Conservation (phyloP, 805 yeast genomes). For the Wickerhamomyces silvicola region DNA sequence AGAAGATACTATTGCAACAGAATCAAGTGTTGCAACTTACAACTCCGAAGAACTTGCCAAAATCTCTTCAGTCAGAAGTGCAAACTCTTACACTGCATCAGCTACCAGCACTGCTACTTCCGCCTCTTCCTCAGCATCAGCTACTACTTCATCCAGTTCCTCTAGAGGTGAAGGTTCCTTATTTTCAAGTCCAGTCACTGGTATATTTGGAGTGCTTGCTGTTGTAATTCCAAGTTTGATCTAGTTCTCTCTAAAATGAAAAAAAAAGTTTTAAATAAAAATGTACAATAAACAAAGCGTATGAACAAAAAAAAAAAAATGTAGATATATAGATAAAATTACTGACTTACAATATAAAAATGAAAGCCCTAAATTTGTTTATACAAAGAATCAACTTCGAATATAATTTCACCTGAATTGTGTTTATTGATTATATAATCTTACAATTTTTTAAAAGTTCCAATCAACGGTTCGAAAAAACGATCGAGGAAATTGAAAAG, state of each 20-base stretch:
- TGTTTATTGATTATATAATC: too few relatives aligned
- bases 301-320: too few relatives aligned
- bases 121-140: constrained; percentile 8
- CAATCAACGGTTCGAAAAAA: too few relatives aligned
- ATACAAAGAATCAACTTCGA: too few relatives aligned
- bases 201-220: constrained; percentile 18
- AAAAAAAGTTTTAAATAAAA: neutral
- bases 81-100: constrained; percentile 11
- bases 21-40: constrained; percentile 18
- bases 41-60: constrained; percentile 13
- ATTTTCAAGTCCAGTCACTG: constrained; percentile 15
- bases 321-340: too few relatives aligned
- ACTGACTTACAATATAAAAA: too few relatives aligned
- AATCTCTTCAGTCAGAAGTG: constrained; percentile 12
- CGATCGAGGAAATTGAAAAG: too few relatives aligned
- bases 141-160: constrained; percentile 12
- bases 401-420: too few relatives aligned
- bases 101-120: constrained; percentile 9
- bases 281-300: neutral
- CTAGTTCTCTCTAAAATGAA: constrained; percentile 2
- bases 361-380: too few relatives aligned
- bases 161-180: constrained; percentile 13
- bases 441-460: too few relatives aligned
- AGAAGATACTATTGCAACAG: constrained; percentile 21
- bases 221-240: constrained; percentile 16